Conservation (phyloP, 441 rosid species). For the Gossypium davidsonii region DNA sequence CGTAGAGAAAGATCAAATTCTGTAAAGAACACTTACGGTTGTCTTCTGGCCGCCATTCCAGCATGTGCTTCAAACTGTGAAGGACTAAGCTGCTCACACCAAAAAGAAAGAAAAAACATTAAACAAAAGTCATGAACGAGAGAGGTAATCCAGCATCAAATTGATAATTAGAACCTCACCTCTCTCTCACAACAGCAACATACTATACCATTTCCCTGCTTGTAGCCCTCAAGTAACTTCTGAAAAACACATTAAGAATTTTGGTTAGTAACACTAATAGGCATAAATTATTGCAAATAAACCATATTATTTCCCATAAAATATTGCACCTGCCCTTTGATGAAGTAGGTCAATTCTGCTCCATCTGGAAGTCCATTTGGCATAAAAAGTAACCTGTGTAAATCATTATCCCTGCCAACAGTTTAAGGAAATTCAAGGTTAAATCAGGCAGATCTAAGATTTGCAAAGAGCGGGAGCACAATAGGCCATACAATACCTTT, state of each 20-base stretch:
- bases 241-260: slow-evolving; percentile 22
- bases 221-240: slow-evolving; percentile 69
- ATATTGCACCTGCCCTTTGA: slow-evolving; percentile 73
- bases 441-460: not conserved
- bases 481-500: slow-evolving; percentile 42
- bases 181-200: slow-evolving; percentile 76
- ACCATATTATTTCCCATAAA: slow-evolving; percentile 10
- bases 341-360: slow-evolving; percentile 70
- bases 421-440: not conserved
- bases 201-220: slow-evolving; percentile 76
- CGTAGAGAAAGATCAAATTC: slow-evolving; percentile 2
- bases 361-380: slow-evolving; percentile 91
- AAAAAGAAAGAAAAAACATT: not conserved
- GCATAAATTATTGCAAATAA: not conserved
- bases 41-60: slow-evolving; percentile 96
- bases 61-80: slow-evolving; percentile 99
- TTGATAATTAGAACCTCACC: slow-evolving; percentile 32
- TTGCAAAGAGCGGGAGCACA: not conserved
- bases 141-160: not conserved
- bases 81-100: slow-evolving; percentile 72
- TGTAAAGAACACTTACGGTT: slow-evolving; percentile 65
- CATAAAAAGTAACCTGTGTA: slow-evolving; percentile 82
- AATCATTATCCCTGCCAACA: slow-evolving; percentile 76
- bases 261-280: not conserved
- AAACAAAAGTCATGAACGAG: slow-evolving; percentile 1